Evolutionary conservation across 257 asterid species (phyloP), one percentile per base, ranked within the genome.

Genomic region (Scutellaria barbata): DNA sequence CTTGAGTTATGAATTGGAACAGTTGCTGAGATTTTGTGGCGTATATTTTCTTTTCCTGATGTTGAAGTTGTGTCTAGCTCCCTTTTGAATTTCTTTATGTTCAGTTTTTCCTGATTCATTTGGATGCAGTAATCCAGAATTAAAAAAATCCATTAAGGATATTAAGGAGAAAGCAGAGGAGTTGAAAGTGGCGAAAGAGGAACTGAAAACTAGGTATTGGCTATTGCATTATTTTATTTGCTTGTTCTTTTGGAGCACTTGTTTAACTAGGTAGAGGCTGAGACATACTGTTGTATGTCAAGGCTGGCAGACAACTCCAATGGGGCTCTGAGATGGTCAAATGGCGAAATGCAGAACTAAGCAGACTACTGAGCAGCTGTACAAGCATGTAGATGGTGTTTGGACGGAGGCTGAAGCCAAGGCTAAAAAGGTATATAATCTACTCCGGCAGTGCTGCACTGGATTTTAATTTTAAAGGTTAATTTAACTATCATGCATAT

Each of bases 261-360:
- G 41, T 67, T 78, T 77, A 75, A 79, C 76, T 63, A 63, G 66
- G 48, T 75, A 79, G 74, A 74, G 95, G 98, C 96, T 92, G 92
- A 92, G 97, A 83, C 97, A 90, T 94, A 90, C 97, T 59, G 56
- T 85, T 89, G 97, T 93, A 93, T 93, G 97, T 93, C 97, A 90
- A 93, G 89, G 94, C 97, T 87, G 92, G 93, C 92, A 87, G 96
- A 88, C 82, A 81, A 81, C 77, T 87, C 86, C 83, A 84, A 66
- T 87, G 84, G 85, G 88, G 81, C 85, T 86, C 95, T 93, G 97
- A 94, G 92, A 83, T 86, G 92, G 84, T 94, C 96, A 91, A 86
- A 85, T 91, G 90, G 92, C 88, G 85, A 94, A 79, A 86, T 91
- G 99, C 97, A 94, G 99, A 94, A 89, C 96, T 69, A 94, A 91